Conservation (phyloP, 1,284 basidiomycete species). For the Tetrapyrgos nigripes region DNA sequence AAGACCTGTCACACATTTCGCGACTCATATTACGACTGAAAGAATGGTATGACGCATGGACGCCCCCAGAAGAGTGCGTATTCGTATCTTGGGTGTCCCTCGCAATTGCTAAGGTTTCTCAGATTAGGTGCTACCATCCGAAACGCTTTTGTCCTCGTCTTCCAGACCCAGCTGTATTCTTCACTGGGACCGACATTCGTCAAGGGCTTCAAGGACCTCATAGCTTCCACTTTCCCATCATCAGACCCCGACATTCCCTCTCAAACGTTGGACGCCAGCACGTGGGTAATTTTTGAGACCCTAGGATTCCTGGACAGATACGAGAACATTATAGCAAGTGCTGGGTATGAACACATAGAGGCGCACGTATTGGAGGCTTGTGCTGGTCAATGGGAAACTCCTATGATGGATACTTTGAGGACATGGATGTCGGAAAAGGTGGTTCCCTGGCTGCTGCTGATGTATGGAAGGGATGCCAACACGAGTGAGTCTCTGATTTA, state of each 20-base stretch:
- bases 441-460: slow-evolving; percentile 83
- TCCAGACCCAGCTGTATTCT: slow-evolving; percentile 75
- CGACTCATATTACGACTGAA: slow-evolving; percentile 60
- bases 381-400: slow-evolving; percentile 70
- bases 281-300: slow-evolving; percentile 73
- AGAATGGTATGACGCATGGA: slow-evolving; percentile 74
- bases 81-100: slow-evolving; percentile 2
- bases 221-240: slow-evolving; percentile 59
- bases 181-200: slow-evolving; percentile 70
- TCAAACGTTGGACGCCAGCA: slow-evolving; percentile 34
- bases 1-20: slow-evolving; percentile 54
- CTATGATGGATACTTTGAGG: slow-evolving; percentile 67
- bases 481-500: slow-evolving; percentile 48
- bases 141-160: slow-evolving; percentile 66
- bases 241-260: slow-evolving; percentile 32
- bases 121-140: slow-evolving; percentile 68
- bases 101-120: slow-evolving; percentile 11
- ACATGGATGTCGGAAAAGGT: slow-evolving; percentile 81
- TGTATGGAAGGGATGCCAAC: slow-evolving; percentile 73
- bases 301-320: slow-evolving; percentile 87
- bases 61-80: slow-evolving; percentile 61
- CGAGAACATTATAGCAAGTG: slow-evolving; percentile 81
- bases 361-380: slow-evolving; percentile 71
- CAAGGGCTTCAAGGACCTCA: slow-evolving; percentile 66
- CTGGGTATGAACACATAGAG: slow-evolving; percentile 88